A percentile compares a stretch with the other conserved stretches of the same genome.
phyloP scores from a whole-genome alignment of 495 filamentous ascomycete species.

The Talaromyces trachyspermus region DNA sequence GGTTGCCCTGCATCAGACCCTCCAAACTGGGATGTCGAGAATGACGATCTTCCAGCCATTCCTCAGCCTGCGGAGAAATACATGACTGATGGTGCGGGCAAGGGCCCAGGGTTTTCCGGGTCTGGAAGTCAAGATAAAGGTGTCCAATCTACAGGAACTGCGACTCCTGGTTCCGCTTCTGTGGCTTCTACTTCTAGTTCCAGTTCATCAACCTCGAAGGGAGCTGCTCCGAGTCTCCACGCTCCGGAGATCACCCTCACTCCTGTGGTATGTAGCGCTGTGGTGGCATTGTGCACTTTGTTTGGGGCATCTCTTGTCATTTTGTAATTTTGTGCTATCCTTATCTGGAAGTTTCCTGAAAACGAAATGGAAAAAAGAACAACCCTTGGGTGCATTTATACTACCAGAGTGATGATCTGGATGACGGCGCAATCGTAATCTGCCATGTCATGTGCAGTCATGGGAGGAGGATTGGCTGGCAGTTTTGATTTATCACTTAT shows the following conservation, averaged over 20 bases:
- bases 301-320: conserved; percentile 54
- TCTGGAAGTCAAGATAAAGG: conserved; percentile 65
- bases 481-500: background rate
- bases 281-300: conserved; percentile 52
- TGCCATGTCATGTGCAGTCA: background rate
- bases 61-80: conserved; percentile 60
- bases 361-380: too few species aligned
- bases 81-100: conserved; percentile 67
- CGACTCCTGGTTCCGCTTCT: conserved; percentile 54
- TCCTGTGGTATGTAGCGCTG: conserved; percentile 45
- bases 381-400: too few species aligned
- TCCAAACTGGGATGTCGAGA: conserved; percentile 65
- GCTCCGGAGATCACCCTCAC: conserved; percentile 42
- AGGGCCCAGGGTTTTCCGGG: conserved; percentile 63
- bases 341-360: too few species aligned
- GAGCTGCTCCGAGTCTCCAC: conserved; percentile 38
- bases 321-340: conserved; percentile 19
- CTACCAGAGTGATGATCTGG: background rate
- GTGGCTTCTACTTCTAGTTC: conserved; percentile 20
- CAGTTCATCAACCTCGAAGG: conserved; percentile 29
- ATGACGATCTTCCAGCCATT: conserved; percentile 64
- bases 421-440: too few species aligned
- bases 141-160: conserved; percentile 51
- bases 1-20: conserved; percentile 60
- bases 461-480: conserved; percentile 3